Base-by-base conservation (phyloP, 495 filamentous ascomycete species). In the Penicillium simplicissimum region DNA sequence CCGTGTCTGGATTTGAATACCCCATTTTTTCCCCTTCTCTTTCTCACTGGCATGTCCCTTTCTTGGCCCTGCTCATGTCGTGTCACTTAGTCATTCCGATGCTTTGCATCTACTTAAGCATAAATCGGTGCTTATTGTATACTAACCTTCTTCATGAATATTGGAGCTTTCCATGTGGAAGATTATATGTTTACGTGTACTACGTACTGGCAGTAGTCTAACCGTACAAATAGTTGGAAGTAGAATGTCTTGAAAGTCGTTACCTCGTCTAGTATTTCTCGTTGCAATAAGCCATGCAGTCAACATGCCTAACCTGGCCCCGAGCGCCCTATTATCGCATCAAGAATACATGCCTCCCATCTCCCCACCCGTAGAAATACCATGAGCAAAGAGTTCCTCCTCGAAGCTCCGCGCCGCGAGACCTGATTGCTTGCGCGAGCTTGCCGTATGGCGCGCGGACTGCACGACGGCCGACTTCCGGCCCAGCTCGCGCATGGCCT, bases 381-480 rank as follows among this genome's bases (percentile, higher is more conserved):
- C 57, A 1, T 58, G 57, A 25, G 60, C 33, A 35, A 62, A 67
- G 11, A 72, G 55, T 34, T 76, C 72, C 11, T 77, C 71, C 25
- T 73, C 72, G 9, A 73, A 68, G 34, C 70, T 61, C 19, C 62
- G 57, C 38, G 64, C 55, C 38, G 65, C 60, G n/a, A 55, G 43
- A 51, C 66, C 42, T 19, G 74, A 70, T n/a, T 63, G 35, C 59
- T 73, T 75, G 52, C 71, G 73, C 4, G 68, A 47, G 10, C 51
- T 51, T 8, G 52, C 59, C 11, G 37, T 66, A 40, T 76, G 66
- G 54, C 77, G 80, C 52, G 75, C 78, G 21, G 70, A 61, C 52
- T 91, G 86, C 23, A 94, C 74, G 17, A 89, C 77, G 8, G 77
- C 77, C 59, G 87, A 88, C 70, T 91, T 94, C 67, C 83, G 85